A percentile compares a stretch with the other conserved stretches of the same genome.
These are phyloP conservation scores for Microbotryum silenes-acaulis DNA, from an alignment of 1,284 basidiomycete genomes.

Conservation along the genomic window DNA sequence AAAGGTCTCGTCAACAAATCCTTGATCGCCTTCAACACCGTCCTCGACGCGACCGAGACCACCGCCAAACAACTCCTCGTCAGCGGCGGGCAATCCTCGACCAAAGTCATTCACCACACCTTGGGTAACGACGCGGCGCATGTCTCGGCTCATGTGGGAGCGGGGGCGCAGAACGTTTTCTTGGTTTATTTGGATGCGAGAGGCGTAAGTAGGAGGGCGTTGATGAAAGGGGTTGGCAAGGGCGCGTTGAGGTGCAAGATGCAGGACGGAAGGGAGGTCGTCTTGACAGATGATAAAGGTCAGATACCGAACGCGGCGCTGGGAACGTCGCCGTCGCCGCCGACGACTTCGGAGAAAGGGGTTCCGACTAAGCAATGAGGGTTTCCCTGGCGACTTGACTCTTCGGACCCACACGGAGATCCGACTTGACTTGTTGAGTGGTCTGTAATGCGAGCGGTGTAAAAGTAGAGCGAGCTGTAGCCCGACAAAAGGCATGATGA, in stretches of 20 bases:
- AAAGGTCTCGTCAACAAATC: constrained; percentile 38
- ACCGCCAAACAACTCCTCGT: constrained; percentile 32
- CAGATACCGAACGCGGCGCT: neutral
- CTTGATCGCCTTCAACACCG: constrained; percentile 38
- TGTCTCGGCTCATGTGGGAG: constrained; percentile 34
- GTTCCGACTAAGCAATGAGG: too few relatives aligned
- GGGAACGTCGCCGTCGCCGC: too few relatives aligned
- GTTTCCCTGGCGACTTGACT: too few relatives aligned
- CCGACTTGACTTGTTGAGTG: too few relatives aligned
- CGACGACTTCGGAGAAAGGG: too few relatives aligned
- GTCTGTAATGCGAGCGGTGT: too few relatives aligned
- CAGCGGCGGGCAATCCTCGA: constrained; percentile 35
- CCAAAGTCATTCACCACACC: constrained; percentile 38
- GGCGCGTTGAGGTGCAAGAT: constrained; percentile 33
- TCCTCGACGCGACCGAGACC: constrained; percentile 40
- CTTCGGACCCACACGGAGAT: too few relatives aligned
- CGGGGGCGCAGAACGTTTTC: constrained; percentile 19
- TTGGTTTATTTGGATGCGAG: constrained; percentile 39
- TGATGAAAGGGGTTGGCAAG: constrained; percentile 38
- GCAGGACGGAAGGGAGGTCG: constrained; percentile 17
- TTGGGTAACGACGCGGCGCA: constrained; percentile 39
- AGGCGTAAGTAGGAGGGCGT: constrained; percentile 36
- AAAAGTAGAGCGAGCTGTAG: too few relatives aligned
- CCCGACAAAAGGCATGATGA: too few relatives aligned
- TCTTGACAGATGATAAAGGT: neutral